These are phyloP conservation scores for Oryza meridionalis DNA, from an alignment of 176 grass and related monocot genomes.

Conservation along the genomic window DNA sequence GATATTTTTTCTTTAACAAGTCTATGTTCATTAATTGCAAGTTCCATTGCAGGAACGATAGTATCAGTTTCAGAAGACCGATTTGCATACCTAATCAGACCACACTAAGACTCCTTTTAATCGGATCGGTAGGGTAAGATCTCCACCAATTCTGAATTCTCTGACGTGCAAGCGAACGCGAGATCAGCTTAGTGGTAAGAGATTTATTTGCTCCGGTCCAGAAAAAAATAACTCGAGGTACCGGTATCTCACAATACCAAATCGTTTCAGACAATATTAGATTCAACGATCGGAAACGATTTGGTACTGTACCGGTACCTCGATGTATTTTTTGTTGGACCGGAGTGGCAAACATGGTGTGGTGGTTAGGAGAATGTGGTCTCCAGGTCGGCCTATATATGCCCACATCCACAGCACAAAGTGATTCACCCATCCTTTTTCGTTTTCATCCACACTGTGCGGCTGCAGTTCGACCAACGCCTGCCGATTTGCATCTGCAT, in stretches of 20 bases:
- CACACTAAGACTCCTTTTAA: not conserved
- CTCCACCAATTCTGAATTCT: not conserved
- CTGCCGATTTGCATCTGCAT: not conserved
- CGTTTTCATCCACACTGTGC: too few species aligned
- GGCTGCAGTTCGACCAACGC: not conserved
- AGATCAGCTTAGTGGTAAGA: slow-evolving; percentile 8
- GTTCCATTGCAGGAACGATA: not conserved
- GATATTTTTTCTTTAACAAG: not conserved
- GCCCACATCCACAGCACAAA: not conserved
- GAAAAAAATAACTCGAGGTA: too few species aligned
- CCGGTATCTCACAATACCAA: too few species aligned
- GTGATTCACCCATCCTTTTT: not conserved
- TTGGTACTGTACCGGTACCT: too few species aligned
- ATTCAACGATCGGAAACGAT: too few species aligned
- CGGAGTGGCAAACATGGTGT: slow-evolving; percentile 6
- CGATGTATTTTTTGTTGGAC: too few species aligned
- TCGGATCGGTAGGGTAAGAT: not conserved
- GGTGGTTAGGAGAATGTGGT: slow-evolving; percentile 15
- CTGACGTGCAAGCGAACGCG: not conserved
- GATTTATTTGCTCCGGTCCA: too few species aligned
- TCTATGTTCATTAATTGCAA: not conserved
- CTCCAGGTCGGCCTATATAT: slow-evolving; percentile 26
- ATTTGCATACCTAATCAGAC: not conserved
- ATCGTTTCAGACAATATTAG: too few species aligned
- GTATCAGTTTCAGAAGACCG: not conserved